Conservation (phyloP, 768 basidiomycete species). For the Daedalea quercina region DNA sequence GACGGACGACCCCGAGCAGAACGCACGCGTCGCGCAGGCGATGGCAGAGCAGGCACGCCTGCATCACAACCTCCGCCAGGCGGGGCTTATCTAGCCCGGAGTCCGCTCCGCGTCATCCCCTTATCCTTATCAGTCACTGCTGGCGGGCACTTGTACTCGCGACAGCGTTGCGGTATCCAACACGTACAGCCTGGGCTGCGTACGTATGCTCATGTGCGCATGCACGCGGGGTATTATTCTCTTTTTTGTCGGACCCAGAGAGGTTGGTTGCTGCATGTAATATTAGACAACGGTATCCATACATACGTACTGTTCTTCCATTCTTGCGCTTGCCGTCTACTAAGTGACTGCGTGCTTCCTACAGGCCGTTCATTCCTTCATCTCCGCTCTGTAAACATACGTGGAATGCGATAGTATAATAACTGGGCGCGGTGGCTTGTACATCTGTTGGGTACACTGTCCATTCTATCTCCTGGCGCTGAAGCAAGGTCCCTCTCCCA, state of each 20-base stretch:
- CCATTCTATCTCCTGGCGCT: background rate
- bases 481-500: background rate
- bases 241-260: too few relatives aligned
- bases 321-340: background rate
- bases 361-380: background rate
- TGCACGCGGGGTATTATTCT: too few relatives aligned
- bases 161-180: background rate
- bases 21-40: constrained; percentile 37
- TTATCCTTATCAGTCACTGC: background rate
- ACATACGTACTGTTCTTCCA: background rate
- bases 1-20: constrained; percentile 35
- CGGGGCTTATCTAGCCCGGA: constrained; percentile 47
- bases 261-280: background rate
- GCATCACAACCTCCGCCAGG: constrained; percentile 52
- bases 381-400: background rate
- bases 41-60: constrained; percentile 50
- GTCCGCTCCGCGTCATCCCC: background rate
- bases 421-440: background rate
- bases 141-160: background rate
- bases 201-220: background rate
- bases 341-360: background rate
- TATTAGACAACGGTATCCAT: background rate
- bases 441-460: background rate
- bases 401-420: background rate
- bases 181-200: background rate